phyloP scores from a whole-genome alignment of 176 grass and related monocot species.

The Juncus effusus region DNA sequence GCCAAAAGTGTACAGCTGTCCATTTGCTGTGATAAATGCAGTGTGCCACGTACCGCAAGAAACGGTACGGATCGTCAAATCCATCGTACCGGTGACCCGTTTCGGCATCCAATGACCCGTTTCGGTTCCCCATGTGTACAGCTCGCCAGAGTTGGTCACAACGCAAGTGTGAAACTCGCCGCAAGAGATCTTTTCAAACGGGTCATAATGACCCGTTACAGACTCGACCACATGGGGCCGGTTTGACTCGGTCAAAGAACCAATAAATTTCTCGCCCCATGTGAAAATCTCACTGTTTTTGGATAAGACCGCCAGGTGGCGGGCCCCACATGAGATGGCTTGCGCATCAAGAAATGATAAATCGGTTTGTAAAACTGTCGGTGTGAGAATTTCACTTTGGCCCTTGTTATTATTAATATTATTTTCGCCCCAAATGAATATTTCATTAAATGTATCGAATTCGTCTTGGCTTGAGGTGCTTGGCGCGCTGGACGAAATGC shows the following conservation, averaged over 20 bases:
- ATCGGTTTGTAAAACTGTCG: slow-evolving; percentile 81
- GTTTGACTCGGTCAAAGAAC: slow-evolving; percentile 49
- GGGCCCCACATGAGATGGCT: slow-evolving; percentile 76
- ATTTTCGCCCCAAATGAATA: slow-evolving; percentile 96
- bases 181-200: slow-evolving; percentile 61
- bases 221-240: slow-evolving; percentile 60
- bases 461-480: slow-evolving; percentile 98
- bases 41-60: slow-evolving; percentile 98
- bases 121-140: slow-evolving; percentile 88
- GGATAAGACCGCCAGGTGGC: slow-evolving; percentile 80
- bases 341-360: slow-evolving; percentile 76
- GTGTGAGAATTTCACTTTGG: slow-evolving; percentile 61
- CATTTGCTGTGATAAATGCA: slow-evolving; percentile 68
- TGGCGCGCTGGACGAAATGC: slow-evolving; percentile 75
- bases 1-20: slow-evolving; percentile 87
- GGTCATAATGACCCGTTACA: slow-evolving; percentile 40
- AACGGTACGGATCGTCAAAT: slow-evolving; percentile 67
- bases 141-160: slow-evolving; percentile 65
- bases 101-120: slow-evolving; percentile 97
- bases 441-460: slow-evolving; percentile 69
- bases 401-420: slow-evolving; percentile 43
- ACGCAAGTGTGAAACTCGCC: slow-evolving; percentile 98
- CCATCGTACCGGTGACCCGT: slow-evolving; percentile 74
- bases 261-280: slow-evolving; percentile 86
- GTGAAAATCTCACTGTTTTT: slow-evolving; percentile 91